Evolutionary conservation across 78 protist species (phyloP).

Genomic region (Dictyostelium discoideum): dicty_2.7 NC_007091.3:1465001-1465500

Average conservation of each 20-base stretch:
- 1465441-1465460: background rate
- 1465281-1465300: slow-evolving; percentile 45
- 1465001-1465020: background rate
- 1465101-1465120: background rate
- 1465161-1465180: background rate
- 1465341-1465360: background rate
- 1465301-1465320: background rate
- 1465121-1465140: background rate
- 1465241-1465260: background rate
- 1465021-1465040: background rate
- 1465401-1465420: background rate
- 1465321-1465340: background rate
- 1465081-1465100: background rate
- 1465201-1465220: background rate
- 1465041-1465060: background rate
- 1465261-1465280: background rate
- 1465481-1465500: background rate
- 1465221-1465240: background rate
- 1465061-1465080: background rate
- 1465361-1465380: slow-evolving; percentile 7
- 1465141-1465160: background rate
- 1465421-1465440: background rate
- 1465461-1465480: background rate
- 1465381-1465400: slow-evolving; percentile 1
- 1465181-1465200: background rate